Conservation (phyloP, 257 asterid genomes). For the Solanum clarkiae region DNA sequence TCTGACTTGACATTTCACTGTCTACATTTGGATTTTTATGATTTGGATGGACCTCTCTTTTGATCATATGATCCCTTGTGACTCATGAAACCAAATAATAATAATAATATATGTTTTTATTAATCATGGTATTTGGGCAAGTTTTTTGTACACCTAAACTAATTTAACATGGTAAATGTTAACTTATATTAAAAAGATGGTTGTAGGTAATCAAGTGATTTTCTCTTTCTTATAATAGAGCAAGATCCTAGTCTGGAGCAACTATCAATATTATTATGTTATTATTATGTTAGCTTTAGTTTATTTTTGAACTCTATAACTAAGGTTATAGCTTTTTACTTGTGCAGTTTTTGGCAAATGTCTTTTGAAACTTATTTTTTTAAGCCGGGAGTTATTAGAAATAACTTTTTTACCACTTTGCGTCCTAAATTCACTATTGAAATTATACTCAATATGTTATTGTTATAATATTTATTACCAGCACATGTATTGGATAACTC, state of each 20-base stretch:
- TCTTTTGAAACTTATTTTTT: too few relatives aligned
- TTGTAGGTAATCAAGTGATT: neutral
- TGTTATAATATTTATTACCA: too few relatives aligned
- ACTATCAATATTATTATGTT: neutral
- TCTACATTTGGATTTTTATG: neutral
- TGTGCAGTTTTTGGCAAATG: too few relatives aligned
- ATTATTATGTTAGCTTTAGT: too few relatives aligned
- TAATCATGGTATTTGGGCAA: neutral
- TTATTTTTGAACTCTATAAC: neutral
- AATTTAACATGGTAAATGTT: neutral
- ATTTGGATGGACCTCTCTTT: neutral
- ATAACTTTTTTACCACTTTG: too few relatives aligned
- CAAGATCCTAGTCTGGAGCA: neutral
- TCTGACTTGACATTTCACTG: neutral
- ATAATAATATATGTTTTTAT: too few relatives aligned
- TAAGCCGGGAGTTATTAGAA: too few relatives aligned
- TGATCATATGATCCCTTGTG: neutral
- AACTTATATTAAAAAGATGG: neutral
- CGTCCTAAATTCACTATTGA: too few relatives aligned
- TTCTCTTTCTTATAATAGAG: neutral
- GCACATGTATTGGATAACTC: too few relatives aligned
- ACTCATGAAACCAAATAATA: neutral
- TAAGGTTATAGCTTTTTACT: neutral
- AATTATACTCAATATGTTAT: too few relatives aligned
- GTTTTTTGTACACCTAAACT: neutral